Evolutionary conservation across 1,139 yeast species (phyloP).

Genomic region (Sugiyamaella xylanicola): DNA sequence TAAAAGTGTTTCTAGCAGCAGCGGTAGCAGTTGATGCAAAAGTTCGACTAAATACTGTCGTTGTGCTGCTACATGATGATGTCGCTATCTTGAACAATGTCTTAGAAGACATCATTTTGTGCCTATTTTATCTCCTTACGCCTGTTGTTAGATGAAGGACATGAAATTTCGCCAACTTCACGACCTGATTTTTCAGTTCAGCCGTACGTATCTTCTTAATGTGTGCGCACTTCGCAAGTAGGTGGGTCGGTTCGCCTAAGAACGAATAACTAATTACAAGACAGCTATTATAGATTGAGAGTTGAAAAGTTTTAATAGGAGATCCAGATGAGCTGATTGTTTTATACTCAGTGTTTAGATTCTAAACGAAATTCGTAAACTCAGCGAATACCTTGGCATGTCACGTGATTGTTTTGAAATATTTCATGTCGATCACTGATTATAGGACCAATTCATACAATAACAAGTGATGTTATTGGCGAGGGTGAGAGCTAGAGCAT

Average conservation of each 20-base stretch:
- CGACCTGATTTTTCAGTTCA: slow-evolving; percentile 9
- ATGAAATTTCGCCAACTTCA: slow-evolving; percentile 6
- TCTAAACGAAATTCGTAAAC: too few relatives aligned
- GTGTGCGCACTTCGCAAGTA: too few relatives aligned
- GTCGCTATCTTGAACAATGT: background rate
- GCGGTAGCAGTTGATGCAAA: slow-evolving; percentile 3
- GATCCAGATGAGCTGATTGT: too few relatives aligned
- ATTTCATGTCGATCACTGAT: background rate
- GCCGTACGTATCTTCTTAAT: slow-evolving; percentile 2
- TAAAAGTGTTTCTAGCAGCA: slow-evolving; percentile 23
- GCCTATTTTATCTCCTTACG: background rate
- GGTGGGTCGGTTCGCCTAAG: too few relatives aligned
- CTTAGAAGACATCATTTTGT: slow-evolving; percentile 1
- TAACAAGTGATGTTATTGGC: slow-evolving; percentile 1
- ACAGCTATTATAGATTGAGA: too few relatives aligned
- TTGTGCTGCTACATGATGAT: background rate
- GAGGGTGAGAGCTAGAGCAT: background rate
- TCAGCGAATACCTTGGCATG: too few relatives aligned
- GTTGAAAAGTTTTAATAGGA: too few relatives aligned
- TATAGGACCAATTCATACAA: background rate
- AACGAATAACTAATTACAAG: too few relatives aligned
- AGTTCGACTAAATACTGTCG: background rate
- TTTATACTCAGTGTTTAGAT: too few relatives aligned
- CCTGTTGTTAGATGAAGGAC: background rate
- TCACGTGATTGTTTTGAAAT: slow-evolving; percentile 8